A percentile compares a stretch with the other conserved stretches of the same genome.
These are phyloP conservation scores for Cornus florida DNA, from an alignment of 148 eudicot species.

Conservation along the genomic window DNA sequence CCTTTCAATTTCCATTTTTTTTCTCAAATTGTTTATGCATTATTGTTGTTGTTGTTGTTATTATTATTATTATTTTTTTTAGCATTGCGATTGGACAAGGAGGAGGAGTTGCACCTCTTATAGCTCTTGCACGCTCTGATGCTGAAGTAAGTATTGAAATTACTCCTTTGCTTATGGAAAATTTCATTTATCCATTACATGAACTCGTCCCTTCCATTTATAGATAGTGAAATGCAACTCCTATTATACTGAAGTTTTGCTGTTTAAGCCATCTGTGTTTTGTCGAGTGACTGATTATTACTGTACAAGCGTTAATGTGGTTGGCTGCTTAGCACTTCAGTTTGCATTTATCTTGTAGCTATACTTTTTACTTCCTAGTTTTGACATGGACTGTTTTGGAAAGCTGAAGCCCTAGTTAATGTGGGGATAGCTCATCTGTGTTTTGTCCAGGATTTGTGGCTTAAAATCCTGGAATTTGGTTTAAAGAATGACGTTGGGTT, in stretches of 20 bases:
- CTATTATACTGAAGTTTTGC: background rate
- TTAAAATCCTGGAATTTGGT: background rate
- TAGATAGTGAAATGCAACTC: background rate
- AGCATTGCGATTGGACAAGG: slow-evolving; percentile 97
- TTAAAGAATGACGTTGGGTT: background rate
- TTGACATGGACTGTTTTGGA: background rate
- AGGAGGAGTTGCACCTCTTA: slow-evolving; percentile 95
- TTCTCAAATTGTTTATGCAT: background rate
- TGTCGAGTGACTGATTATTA: background rate
- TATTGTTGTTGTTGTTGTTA: background rate
- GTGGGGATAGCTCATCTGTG: too few species aligned
- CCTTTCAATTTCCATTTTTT: slow-evolving; percentile 1
- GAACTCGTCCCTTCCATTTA: background rate
- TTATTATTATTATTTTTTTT: slow-evolving; percentile 10
- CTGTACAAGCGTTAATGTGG: background rate
- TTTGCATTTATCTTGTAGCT: too few species aligned
- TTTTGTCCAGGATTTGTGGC: background rate
- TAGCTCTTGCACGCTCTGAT: slow-evolving; percentile 74
- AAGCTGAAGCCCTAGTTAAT: too few species aligned
- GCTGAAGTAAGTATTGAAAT: slow-evolving; percentile 60
- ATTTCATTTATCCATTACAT: background rate
- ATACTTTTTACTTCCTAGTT: background rate
- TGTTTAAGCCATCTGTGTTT: background rate
- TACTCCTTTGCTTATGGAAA: background rate
- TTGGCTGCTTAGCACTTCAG: background rate